Evolutionary conservation across 2,329 filamentous ascomycete genomes (phyloP).

Genomic region (Tolypocladium nubicola): DNA sequence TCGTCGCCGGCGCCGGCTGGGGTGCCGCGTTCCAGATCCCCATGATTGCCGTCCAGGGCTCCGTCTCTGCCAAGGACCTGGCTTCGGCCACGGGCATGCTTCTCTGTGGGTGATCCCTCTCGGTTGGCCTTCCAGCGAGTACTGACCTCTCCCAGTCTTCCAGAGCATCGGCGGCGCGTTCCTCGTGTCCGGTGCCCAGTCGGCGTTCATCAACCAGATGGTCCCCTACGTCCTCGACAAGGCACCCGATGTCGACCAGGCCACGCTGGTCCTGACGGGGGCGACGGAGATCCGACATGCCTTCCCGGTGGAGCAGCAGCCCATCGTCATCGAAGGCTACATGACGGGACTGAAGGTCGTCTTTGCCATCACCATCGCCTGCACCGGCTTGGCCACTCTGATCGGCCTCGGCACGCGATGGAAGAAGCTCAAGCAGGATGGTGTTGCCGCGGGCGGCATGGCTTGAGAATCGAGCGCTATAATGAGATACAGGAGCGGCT

Average conservation of each 20-base stretch:
- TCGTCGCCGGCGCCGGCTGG: background rate
- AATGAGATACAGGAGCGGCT: background rate
- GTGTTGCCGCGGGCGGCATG: conserved; percentile 15
- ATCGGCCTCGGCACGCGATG: conserved; percentile 24
- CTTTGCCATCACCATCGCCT: conserved; percentile 45
- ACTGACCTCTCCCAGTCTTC: conserved; percentile 22
- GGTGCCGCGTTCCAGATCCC: background rate
- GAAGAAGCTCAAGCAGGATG: conserved; percentile 24
- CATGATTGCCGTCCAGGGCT: conserved; percentile 6
- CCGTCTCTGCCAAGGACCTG: conserved; percentile 29
- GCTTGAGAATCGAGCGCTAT: conserved; percentile 10
- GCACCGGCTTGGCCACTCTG: conserved; percentile 28
- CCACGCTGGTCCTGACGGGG: conserved; percentile 28
- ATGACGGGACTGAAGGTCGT: conserved; percentile 53
- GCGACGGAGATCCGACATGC: conserved; percentile 44
- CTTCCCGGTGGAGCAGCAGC: conserved; percentile 37
- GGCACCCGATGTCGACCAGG: conserved; percentile 26
- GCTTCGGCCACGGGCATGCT: conserved; percentile 36
- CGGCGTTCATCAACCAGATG: conserved; percentile 35
- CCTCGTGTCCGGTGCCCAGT: conserved; percentile 36
- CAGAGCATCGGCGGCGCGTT: conserved; percentile 41
- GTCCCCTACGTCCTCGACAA: conserved; percentile 19
- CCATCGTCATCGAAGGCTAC: conserved; percentile 48
- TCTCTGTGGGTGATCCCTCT: conserved; percentile 21
- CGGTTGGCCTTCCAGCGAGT: background rate